These are phyloP conservation scores for Boletus eberwhitei DNA, from an alignment of 768 basidiomycete genomes.

Conservation along the genomic window DNA sequence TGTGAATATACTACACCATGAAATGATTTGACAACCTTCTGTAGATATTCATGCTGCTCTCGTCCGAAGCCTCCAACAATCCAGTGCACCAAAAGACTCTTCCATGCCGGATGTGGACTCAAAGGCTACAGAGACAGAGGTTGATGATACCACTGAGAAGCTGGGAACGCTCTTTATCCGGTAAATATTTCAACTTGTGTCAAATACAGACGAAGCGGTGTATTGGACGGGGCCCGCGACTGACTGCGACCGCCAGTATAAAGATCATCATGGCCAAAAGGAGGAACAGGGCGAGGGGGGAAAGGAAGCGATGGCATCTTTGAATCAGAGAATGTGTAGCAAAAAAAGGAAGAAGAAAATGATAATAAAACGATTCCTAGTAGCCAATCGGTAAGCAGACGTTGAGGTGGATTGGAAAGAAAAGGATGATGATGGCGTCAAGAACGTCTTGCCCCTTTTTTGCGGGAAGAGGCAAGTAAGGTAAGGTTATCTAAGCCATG, in stretches of 20 bases:
- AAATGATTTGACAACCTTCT: neutral
- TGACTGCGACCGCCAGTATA: neutral
- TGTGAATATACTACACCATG: neutral
- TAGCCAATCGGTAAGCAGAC: neutral
- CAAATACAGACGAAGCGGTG: neutral
- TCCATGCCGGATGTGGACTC: too few species aligned
- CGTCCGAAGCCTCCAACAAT: neutral
- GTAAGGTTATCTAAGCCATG: neutral
- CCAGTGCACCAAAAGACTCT: too few species aligned
- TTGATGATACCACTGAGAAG: too few species aligned
- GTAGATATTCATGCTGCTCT: neutral
- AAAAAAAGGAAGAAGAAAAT: too few species aligned
- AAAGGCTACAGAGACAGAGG: too few species aligned
- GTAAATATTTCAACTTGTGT: too few species aligned
- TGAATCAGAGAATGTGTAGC: neutral
- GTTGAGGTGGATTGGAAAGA: constrained; percentile 3
- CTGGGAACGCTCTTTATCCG: too few species aligned
- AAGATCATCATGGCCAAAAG: constrained; percentile 7
- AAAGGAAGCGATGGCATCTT: constrained; percentile 23
- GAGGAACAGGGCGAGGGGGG: constrained; percentile 11
- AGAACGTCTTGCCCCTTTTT: neutral
- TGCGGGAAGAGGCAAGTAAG: neutral
- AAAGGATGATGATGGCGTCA: neutral
- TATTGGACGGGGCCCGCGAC: constrained; percentile 1
- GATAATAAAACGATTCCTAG: neutral